These are phyloP conservation scores for Cucurbita ficifolia DNA, from an alignment of 306 rosid species.

Conservation along the genomic window DNA sequence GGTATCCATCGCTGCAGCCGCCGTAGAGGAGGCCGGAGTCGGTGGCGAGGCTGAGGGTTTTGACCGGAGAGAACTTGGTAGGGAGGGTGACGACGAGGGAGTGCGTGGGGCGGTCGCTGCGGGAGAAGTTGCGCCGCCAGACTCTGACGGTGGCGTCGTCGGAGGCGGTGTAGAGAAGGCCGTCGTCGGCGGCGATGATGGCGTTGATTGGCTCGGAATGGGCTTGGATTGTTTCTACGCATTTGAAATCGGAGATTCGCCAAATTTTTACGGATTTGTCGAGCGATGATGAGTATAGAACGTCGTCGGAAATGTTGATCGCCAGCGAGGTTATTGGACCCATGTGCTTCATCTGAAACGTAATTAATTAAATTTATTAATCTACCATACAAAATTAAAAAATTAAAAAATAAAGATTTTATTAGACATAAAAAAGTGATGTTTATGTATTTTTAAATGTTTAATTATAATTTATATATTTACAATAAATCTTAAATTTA, in stretches of 20 bases:
- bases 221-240: conserved; percentile 77
- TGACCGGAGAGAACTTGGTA: conserved; percentile 63
- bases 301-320: conserved; percentile 47
- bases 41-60: conserved; percentile 34
- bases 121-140: conserved; percentile 66
- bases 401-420: too few relatives aligned
- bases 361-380: too few relatives aligned
- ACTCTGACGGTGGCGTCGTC: conserved; percentile 73
- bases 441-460: too few relatives aligned
- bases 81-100: conserved; percentile 65
- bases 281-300: conserved; percentile 65
- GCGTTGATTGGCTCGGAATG: conserved; percentile 55
- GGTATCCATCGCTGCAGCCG: conserved; percentile 82
- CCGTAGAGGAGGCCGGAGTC: conserved; percentile 54
- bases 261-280: conserved; percentile 81
- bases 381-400: too few relatives aligned
- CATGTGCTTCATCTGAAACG: conserved; percentile 51
- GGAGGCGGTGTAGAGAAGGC: conserved; percentile 71
- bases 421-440: too few relatives aligned
- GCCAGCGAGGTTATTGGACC: conserved; percentile 79
- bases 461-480: too few relatives aligned
- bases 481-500: too few relatives aligned
- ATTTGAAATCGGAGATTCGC: conserved; percentile 74
- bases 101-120: conserved; percentile 53
- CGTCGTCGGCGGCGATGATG: conserved; percentile 45